These are phyloP conservation scores for Trypanosoma caninum DNA, from an alignment of 208 protist genomes.

Conservation along the genomic window DNA sequence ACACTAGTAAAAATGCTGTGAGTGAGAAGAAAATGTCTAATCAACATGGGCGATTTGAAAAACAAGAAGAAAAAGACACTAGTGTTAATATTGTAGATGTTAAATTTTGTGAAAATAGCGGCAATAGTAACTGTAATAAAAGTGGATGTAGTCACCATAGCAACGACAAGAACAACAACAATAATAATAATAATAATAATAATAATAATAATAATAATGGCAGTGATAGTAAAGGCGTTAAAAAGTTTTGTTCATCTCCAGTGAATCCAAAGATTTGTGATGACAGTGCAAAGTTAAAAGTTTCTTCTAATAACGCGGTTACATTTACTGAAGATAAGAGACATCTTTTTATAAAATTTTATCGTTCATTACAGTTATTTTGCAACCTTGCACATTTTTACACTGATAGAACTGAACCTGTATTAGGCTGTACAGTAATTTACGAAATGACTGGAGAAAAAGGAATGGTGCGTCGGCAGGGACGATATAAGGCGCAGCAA, in stretches of 20 bases:
- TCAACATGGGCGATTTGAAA: too few relatives aligned
- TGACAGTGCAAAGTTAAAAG: background rate
- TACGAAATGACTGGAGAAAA: conserved; percentile 11
- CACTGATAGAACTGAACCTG: background rate
- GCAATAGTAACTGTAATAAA: too few relatives aligned
- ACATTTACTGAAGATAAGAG: background rate
- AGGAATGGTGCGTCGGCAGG: conserved; percentile 14
- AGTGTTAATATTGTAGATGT: too few relatives aligned
- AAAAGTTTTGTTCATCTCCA: background rate
- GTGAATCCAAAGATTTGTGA: background rate
- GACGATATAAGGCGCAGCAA: background rate
- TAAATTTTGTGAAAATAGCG: too few relatives aligned
- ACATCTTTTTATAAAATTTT: conserved; percentile 1
- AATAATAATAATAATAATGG: too few relatives aligned
- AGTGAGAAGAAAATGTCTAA: background rate
- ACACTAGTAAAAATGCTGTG: background rate
- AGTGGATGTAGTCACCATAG: too few relatives aligned
- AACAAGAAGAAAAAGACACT: background rate
- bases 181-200: too few relatives aligned
- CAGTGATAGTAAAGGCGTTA: too few relatives aligned
- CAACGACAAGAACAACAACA: too few relatives aligned
- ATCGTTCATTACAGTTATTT: conserved; percentile 5
- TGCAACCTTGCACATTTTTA: conserved; percentile 6
- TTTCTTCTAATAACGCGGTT: background rate
- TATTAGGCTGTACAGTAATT: background rate